phyloP scores from a whole-genome alignment of 1,284 basidiomycete species.

The Gyrodon tennesseensis region DNA sequence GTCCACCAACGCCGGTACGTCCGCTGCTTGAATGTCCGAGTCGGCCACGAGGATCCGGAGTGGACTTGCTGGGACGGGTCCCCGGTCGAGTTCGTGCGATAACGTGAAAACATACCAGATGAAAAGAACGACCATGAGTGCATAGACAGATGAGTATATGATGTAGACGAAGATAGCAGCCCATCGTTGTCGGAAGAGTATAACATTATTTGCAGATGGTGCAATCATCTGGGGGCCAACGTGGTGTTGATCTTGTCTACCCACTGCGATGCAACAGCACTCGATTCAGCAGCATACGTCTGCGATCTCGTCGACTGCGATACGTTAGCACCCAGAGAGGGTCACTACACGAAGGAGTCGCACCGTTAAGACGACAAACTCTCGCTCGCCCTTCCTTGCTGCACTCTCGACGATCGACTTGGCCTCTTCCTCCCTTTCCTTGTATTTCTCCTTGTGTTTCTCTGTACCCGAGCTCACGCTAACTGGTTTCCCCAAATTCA shows the following conservation, averaged over 20 bases:
- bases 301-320: conserved; percentile 56
- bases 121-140: conserved; percentile 5
- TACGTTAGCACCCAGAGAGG: conserved; percentile 5
- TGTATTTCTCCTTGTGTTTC: conserved; percentile 46
- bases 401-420: conserved; percentile 51
- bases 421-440: conserved; percentile 48
- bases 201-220: not conserved
- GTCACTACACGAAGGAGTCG: conserved; percentile 14
- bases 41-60: not conserved
- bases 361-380: conserved; percentile 67
- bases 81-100: not conserved
- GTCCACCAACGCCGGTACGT: not conserved
- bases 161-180: not conserved
- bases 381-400: conserved; percentile 57
- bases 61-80: not conserved
- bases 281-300: conserved; percentile 53
- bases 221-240: conserved; percentile 18
- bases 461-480: conserved; percentile 47
- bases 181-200: not conserved
- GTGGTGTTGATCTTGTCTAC: conserved; percentile 51
- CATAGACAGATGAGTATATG: conserved; percentile 4
- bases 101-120: not conserved
- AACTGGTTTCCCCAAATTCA: conserved; percentile 45
- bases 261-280: conserved; percentile 50
- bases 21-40: not conserved